Evolutionary conservation across 148 eudicot species (phyloP).

Genomic region (Nepenthes mirabilis): DNA sequence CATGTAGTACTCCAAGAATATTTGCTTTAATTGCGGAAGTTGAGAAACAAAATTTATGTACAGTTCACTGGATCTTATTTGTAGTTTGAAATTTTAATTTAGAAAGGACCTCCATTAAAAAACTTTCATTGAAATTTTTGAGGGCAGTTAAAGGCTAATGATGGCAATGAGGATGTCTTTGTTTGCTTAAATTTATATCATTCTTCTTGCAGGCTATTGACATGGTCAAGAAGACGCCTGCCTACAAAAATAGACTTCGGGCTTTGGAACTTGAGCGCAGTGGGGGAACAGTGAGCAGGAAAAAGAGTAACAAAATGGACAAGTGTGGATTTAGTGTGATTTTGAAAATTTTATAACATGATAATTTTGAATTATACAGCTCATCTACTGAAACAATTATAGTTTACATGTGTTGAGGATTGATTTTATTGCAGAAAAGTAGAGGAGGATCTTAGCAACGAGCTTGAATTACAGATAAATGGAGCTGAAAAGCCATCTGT

Average conservation of each 20-base stretch:
- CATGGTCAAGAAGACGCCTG: constrained; percentile 91
- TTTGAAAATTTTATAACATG: background rate
- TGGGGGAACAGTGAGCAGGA: constrained; percentile 65
- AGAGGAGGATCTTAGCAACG: constrained; percentile 80
- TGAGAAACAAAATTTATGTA: too few relatives aligned
- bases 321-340: constrained; percentile 30
- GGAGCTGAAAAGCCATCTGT: constrained; percentile 92
- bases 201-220: constrained; percentile 58
- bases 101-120: too few relatives aligned
- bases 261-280: constrained; percentile 87
- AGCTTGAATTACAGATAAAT: constrained; percentile 88
- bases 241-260: constrained; percentile 71
- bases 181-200: background rate
- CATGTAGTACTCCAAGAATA: too few relatives aligned
- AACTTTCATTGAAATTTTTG: too few relatives aligned
- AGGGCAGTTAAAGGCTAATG: too few relatives aligned
- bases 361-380: background rate
- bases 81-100: too few relatives aligned
- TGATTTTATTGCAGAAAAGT: constrained; percentile 35
- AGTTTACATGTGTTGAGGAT: background rate
- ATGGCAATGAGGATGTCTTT: too few relatives aligned
- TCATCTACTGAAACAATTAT: background rate
- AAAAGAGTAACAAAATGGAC: constrained; percentile 57
- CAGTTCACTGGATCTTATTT: too few relatives aligned
- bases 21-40: too few relatives aligned